Percentiles rank a stretch among this genome's conserved stretches.
Evolutionary conservation across 1,139 yeast genomes (phyloP).

Genomic region (Kodamaea alishanica): DNA sequence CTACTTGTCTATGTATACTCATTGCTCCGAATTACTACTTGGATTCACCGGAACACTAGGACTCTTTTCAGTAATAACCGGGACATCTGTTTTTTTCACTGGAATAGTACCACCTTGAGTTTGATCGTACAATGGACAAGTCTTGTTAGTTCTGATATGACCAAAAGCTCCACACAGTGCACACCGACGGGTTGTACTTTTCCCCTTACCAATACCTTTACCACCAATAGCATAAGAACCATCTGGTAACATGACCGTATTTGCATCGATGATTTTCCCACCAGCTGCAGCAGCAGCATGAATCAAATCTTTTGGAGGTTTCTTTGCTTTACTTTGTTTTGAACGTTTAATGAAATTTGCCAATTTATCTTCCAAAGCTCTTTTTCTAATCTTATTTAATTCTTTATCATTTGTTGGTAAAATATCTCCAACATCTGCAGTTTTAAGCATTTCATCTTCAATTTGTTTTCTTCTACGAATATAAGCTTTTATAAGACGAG

Average conservation of each 20-base stretch:
- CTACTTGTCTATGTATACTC: too few species aligned
- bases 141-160: conserved; percentile 84
- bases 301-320: conserved; percentile 33
- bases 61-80: too few species aligned
- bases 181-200: conserved; percentile 80
- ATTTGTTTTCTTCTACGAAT: conserved; percentile 71
- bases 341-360: conserved; percentile 77
- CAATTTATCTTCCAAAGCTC: conserved; percentile 76
- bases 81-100: too few species aligned
- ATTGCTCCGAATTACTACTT: too few species aligned
- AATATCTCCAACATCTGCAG: conserved; percentile 62
- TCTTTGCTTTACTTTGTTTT: conserved; percentile 42
- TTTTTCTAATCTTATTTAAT: conserved; percentile 72
- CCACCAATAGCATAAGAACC: conserved; percentile 52
- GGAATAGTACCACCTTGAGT: conserved; percentile 23
- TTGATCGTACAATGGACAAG: conserved; percentile 75
- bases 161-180: conserved; percentile 95
- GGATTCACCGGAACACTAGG: too few species aligned
- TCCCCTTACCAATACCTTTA: conserved; percentile 69
- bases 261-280: conserved; percentile 39
- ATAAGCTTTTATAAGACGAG: conserved; percentile 83
- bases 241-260: conserved; percentile 43
- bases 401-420: conserved; percentile 84
- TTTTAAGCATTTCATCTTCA: conserved; percentile 61
- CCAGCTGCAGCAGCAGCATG: conserved; percentile 52